Percentiles rank a stretch among this genome's conserved stretches.
These are phyloP conservation scores for Microbotryomycetes sp. DNA, from an alignment of 1,284 basidiomycete genomes.

Conservation along the genomic window DNA sequence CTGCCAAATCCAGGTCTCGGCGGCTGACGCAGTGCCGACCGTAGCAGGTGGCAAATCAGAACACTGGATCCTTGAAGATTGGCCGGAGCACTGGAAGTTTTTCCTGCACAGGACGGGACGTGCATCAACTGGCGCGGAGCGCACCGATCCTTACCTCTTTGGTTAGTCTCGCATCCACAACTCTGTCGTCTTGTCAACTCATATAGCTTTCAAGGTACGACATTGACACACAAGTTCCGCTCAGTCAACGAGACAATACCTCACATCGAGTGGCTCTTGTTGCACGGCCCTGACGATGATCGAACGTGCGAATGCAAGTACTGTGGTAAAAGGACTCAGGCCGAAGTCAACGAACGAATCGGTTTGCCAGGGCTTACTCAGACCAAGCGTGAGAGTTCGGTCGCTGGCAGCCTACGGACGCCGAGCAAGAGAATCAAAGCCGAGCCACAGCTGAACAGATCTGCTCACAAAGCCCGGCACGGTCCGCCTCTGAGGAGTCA, in stretches of 20 bases:
- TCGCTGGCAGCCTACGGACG: constrained; percentile 1
- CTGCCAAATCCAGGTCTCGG: too few species aligned
- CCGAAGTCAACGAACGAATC: constrained; percentile 56
- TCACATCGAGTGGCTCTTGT: constrained; percentile 68
- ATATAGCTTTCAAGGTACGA: constrained; percentile 44
- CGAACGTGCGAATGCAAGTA: constrained; percentile 66
- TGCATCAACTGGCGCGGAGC: constrained; percentile 40
- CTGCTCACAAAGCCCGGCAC: not conserved
- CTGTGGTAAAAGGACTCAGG: constrained; percentile 56
- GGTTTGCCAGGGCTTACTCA: too few species aligned
- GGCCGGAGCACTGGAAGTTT: constrained; percentile 61
- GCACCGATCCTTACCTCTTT: constrained; percentile 67
- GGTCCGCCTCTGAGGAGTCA: constrained; percentile 17
- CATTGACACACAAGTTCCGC: constrained; percentile 52
- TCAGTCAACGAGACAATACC: constrained; percentile 71
- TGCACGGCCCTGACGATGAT: constrained; percentile 47
- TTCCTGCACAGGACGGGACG: constrained; percentile 65
- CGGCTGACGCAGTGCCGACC: not conserved
- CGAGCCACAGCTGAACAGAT: not conserved
- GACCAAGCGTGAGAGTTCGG: constrained; percentile 33
- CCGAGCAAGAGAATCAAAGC: not conserved
- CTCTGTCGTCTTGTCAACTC: constrained; percentile 2
- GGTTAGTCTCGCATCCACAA: constrained; percentile 48
- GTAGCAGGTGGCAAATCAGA: constrained; percentile 39
- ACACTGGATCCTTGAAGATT: constrained; percentile 55